These are phyloP conservation scores for Yarrowia sp. DNA, from an alignment of 805 yeast species.

Conservation along the genomic window DNA sequence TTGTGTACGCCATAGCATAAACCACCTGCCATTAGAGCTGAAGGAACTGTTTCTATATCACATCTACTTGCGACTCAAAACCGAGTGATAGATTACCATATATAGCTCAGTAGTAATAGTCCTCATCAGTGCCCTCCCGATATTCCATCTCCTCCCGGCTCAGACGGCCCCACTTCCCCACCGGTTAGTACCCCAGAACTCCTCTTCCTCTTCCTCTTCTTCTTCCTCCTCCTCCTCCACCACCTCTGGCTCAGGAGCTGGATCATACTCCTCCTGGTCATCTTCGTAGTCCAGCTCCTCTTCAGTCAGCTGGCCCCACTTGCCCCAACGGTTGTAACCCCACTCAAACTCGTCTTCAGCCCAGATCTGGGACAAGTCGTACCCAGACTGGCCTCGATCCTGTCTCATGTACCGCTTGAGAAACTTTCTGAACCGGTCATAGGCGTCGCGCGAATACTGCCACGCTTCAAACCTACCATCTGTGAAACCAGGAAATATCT, in stretches of 20 bases:
- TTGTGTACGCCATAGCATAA: too few relatives aligned
- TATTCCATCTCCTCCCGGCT: neutral
- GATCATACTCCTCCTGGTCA: neutral
- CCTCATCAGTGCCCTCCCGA: too few relatives aligned
- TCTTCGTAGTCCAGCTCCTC: neutral
- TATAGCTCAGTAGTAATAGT: too few relatives aligned
- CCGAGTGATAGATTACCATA: too few relatives aligned
- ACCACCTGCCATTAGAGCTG: too few relatives aligned
- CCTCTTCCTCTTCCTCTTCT: neutral
- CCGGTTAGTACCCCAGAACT: neutral
- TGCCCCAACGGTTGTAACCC: neutral
- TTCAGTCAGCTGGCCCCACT: neutral
- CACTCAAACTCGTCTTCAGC: neutral
- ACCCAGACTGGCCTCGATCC: neutral
- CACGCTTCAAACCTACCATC: neutral
- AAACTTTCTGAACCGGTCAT: neutral
- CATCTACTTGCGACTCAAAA: too few relatives aligned
- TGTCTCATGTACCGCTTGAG: neutral
- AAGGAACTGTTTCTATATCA: too few relatives aligned
- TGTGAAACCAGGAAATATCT: neutral
- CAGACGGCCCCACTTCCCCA: neutral
- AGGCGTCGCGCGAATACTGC: neutral
- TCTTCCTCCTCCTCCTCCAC: neutral
- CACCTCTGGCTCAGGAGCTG: neutral
- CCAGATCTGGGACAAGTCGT: neutral